These are phyloP conservation scores for Xylaria hypoxylon DNA, from an alignment of 2,329 filamentous ascomycete species.

Conservation along the genomic window DNA sequence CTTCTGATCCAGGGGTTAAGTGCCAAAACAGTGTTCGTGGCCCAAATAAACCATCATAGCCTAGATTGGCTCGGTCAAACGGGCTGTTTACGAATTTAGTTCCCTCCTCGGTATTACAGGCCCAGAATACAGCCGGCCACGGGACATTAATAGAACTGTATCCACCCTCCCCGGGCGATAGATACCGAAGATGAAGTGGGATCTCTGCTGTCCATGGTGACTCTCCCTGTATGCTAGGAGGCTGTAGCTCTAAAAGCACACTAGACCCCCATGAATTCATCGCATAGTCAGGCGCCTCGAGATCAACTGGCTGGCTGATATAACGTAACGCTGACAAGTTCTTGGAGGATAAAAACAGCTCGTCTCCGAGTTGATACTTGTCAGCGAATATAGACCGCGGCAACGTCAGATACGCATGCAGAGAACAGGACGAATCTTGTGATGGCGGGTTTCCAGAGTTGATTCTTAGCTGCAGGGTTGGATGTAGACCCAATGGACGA, in stretches of 20 bases:
- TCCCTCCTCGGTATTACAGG: slow-evolving; percentile 75
- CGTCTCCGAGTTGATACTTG: slow-evolving; percentile 83
- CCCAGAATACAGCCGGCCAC: slow-evolving; percentile 91
- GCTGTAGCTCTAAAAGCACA: slow-evolving; percentile 78
- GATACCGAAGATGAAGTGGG: slow-evolving; percentile 87
- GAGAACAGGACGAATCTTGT: slow-evolving; percentile 70
- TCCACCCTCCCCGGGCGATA: slow-evolving; percentile 70
- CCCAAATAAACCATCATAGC: slow-evolving; percentile 85
- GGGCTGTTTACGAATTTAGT: slow-evolving; percentile 80
- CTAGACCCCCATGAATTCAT: slow-evolving; percentile 82
- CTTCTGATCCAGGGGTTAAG: slow-evolving; percentile 63
- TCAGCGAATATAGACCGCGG: slow-evolving; percentile 87
- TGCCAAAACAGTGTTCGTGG: slow-evolving; percentile 87
- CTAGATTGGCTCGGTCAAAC: slow-evolving; percentile 86
- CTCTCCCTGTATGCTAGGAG: slow-evolving; percentile 57
- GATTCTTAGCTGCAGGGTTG: slow-evolving; percentile 77
- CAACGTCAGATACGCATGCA: slow-evolving; percentile 85
- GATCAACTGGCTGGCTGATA: slow-evolving; percentile 81
- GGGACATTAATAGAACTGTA: slow-evolving; percentile 71
- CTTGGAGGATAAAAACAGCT: slow-evolving; percentile 82
- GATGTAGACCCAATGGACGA: slow-evolving; percentile 84
- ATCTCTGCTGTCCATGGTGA: slow-evolving; percentile 74
- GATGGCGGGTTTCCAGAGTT: slow-evolving; percentile 63
- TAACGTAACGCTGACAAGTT: slow-evolving; percentile 77
- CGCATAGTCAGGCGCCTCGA: slow-evolving; percentile 90